These are phyloP conservation scores for Cercospora berteroae DNA, from an alignment of 2,329 filamentous ascomycete genomes.

Conservation along the genomic window DNA sequence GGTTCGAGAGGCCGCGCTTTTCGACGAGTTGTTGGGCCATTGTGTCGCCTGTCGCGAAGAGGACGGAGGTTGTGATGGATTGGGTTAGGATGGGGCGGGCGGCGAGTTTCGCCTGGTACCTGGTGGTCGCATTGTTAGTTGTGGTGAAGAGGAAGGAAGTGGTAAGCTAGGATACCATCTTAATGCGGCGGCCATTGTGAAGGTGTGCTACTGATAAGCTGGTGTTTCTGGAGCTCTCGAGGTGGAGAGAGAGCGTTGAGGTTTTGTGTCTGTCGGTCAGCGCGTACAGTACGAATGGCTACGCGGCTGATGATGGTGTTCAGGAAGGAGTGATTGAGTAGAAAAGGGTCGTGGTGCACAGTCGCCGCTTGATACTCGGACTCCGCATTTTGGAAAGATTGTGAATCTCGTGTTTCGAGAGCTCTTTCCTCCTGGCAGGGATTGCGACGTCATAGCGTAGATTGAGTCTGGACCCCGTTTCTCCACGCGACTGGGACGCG, in stretches of 20 bases:
- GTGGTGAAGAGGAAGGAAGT: not conserved
- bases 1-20: constrained; percentile 70
- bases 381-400: not conserved
- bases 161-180: constrained; percentile 40
- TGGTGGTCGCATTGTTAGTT: constrained; percentile 30
- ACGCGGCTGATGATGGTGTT: not conserved
- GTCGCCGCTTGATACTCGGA: not conserved
- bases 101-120: constrained; percentile 84
- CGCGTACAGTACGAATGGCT: not conserved
- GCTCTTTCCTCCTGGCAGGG: constrained; percentile 9
- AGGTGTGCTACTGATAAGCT: not conserved
- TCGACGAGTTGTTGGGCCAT: constrained; percentile 91
- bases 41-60: constrained; percentile 89
- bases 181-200: constrained; percentile 38
- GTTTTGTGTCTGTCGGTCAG: not conserved
- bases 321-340: not conserved
- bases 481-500: not conserved
- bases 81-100: constrained; percentile 84
- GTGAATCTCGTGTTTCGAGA: not conserved
- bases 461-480: not conserved
- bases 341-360: not conserved
- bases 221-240: not conserved
- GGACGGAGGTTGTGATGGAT: constrained; percentile 81
- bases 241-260: not conserved
- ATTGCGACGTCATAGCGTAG: constrained; percentile 6